Base-by-base conservation (phyloP, 169 alveolate genomes). In the Plasmodium sp. region DNA sequence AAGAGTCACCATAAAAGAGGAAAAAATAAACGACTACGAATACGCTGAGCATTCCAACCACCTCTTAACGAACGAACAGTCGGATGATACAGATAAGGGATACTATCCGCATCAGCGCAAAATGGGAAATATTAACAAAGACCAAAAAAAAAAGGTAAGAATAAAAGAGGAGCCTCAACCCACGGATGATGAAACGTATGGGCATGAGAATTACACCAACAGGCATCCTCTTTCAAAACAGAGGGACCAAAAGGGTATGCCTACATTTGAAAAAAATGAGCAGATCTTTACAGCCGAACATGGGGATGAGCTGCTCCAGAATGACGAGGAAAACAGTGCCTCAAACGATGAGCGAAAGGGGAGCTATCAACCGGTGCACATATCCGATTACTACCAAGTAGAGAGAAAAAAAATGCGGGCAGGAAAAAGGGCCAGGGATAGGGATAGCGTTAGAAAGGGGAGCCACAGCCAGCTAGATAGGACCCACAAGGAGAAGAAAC, bases 101-200 rank as follows among this genome's bases (percentile, higher is more conserved):
- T 22, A 82, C 51, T 80, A 80, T 43, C 27, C 90, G 0, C 43
- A 82, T 82, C 9, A 56, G 7, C 16, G 12, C 41, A 48, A 82
- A 56, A 39, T 34, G 18, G 41, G 14, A 0, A 80, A 80, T 80
- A n/a, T 6, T n/a, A 80, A n/a, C 2, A 80, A 80, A 27, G 34
- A 80, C 41, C 0, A 18, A 22, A 14, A 45, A 75, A 86, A 86
- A 51, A 75, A 75, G 12, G 73, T 34, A 22, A 86, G 80, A 75
- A 86, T 86, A 86, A 86, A 86, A 86, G 22, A 2, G 16, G 62
- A 51, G 16, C 41, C 72, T 12, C 81, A 86, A 39, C 31, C 62
- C 27, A 75, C 12, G 22, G 77, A 67, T 67, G 39, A 67, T 67
- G 77, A 67, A 22, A 22, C 7, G 5, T 67, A 67, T 67, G n/a